phyloP scores from a whole-genome alignment of 495 filamentous ascomycete species.

The Penicillium silybi region DNA sequence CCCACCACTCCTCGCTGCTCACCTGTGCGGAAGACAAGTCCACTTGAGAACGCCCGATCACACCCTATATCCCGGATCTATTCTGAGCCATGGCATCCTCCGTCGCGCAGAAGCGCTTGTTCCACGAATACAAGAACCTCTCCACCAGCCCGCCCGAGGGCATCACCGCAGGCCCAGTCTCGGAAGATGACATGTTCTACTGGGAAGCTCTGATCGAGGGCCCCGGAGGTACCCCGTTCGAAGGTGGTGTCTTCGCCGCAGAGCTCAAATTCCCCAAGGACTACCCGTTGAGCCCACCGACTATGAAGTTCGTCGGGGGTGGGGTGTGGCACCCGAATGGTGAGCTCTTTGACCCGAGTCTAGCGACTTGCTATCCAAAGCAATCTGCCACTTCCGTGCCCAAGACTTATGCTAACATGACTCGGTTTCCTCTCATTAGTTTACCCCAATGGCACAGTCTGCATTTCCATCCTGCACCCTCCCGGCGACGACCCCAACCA shows the following conservation, averaged over 20 bases:
- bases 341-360: conserved; percentile 34
- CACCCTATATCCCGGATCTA: not conserved
- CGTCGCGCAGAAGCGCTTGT: conserved; percentile 84
- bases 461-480: conserved; percentile 96
- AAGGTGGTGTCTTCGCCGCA: conserved; percentile 89
- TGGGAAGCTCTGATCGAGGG: conserved; percentile 98
- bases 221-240: conserved; percentile 92
- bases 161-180: conserved; percentile 90
- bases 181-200: conserved; percentile 91
- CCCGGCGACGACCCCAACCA: conserved; percentile 99
- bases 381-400: not conserved
- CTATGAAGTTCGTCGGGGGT: conserved; percentile 88
- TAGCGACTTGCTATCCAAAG: not conserved
- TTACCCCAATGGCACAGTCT: conserved; percentile 86
- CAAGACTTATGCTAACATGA: not conserved
- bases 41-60: not conserved
- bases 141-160: conserved; percentile 83
- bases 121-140: conserved; percentile 91
- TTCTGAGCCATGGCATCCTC: conserved; percentile 28
- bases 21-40: not conserved
- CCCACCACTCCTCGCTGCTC: not conserved
- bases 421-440: conserved; percentile 49
- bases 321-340: conserved; percentile 94
- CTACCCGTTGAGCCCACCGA: conserved; percentile 89
- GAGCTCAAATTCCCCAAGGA: conserved; percentile 94